Conservation (phyloP, 148 eudicot species). For the Polygonum maritimum region DNA sequence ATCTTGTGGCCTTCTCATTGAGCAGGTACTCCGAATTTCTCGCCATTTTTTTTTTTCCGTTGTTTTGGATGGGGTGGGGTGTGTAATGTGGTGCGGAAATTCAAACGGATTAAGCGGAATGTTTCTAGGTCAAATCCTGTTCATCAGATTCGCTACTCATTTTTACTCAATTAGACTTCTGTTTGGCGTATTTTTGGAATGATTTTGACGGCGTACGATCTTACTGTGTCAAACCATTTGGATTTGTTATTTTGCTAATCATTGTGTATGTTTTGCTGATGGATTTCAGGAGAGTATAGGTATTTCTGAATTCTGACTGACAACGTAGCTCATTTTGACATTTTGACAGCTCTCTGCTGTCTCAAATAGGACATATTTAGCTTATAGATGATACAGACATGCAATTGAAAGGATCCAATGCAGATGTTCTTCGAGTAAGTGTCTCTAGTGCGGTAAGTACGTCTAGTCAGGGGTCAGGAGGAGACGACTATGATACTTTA, state of each 20-base stretch:
- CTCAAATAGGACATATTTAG: conserved; percentile 30
- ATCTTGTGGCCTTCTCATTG: conserved; percentile 61
- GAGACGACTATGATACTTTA: conserved; percentile 81
- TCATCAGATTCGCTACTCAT: background rate
- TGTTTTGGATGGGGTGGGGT: background rate
- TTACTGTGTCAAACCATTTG: background rate
- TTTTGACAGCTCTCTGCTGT: conserved; percentile 31
- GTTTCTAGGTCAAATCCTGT: background rate
- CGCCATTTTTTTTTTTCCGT: background rate
- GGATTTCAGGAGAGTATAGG: conserved; percentile 64
- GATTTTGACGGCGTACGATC: background rate
- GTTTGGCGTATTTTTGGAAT: background rate
- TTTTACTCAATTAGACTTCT: background rate
- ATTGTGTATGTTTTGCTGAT: conserved; percentile 13
- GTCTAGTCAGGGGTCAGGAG: conserved; percentile 90
- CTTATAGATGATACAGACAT: conserved; percentile 57
- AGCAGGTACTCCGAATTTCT: conserved; percentile 47
- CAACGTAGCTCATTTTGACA: conserved; percentile 53
- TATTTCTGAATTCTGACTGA: conserved; percentile 11
- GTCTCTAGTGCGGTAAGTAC: conserved; percentile 96
- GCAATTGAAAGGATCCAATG: conserved; percentile 70
- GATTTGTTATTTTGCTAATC: background rate
- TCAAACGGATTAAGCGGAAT: background rate
- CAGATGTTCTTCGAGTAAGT: conserved; percentile 83
- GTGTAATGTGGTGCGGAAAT: background rate